Evolutionary conservation across 495 filamentous ascomycete genomes (phyloP), one percentile per base, ranked within the genome.

Genomic region (Trichoderma asperelloides): DNA sequence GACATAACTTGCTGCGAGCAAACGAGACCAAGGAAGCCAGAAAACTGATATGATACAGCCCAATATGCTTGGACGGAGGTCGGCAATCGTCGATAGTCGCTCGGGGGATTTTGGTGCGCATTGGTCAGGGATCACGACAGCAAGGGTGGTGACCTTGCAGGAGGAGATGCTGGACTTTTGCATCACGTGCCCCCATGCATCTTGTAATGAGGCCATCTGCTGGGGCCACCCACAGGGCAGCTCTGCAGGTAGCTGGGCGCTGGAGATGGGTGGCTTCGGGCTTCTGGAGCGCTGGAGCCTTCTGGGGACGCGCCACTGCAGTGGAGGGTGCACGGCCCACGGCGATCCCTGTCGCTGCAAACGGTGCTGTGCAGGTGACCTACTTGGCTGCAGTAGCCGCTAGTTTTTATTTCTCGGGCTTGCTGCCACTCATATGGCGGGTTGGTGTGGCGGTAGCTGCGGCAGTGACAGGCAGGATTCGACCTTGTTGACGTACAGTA

Each of bases 341-440:
- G 55, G 11, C 55, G 25, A 60, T 30, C 55, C 55, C 55, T 60
- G 55, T 60, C 55, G 27, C 23, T 60, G 55, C 55, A 60, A 60
- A 60, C 25, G 27, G 23, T 60, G 55, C 25, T 30, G 55, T 60
- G 55, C 55, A 60, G 55, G 23, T 60, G 55, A 60, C 55, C 55
- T 60, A 3, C 55, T 60, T 60, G 55, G 55, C 55, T 60, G 55
- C 55, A 60, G 55, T 60, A 60, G 55, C 55, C 55, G 55, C 55
- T 16, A 27, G 23, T 1, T 23, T 13, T 51, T 51, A 0, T 23
- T 6, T 21, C 15, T 16, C 43, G 6, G 33, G 33, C 33, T 37
- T 47, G 43, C 15, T 47, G 15, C 11, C 11, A 6, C 49, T 18
- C 55, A 30, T 60, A 2, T 60, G 55, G 55, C 25, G 55, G 23